Evolutionary conservation across 1,284 basidiomycete genomes (phyloP).

Genomic region (Peniophora sp.): DNA sequence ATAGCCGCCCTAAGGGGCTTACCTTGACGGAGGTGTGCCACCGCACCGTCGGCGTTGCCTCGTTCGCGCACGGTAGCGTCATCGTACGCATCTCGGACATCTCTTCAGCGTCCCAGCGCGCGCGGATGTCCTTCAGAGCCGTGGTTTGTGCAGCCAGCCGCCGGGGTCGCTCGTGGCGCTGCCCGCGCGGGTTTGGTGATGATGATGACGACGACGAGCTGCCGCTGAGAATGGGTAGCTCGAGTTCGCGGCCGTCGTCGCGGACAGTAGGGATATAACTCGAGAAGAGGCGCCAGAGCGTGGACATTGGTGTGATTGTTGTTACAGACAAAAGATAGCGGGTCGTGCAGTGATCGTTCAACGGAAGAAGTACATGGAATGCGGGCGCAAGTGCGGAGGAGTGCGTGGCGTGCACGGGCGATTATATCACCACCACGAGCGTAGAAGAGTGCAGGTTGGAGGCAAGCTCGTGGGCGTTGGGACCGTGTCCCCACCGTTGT

Average conservation of each 20-base stretch:
- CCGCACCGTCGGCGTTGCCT: too few species aligned
- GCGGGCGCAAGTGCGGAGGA: too few species aligned
- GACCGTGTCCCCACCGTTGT: too few species aligned
- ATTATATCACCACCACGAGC: too few species aligned
- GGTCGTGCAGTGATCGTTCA: neutral
- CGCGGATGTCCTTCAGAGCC: neutral
- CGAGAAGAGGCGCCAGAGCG: constrained; percentile 12
- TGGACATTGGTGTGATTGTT: constrained; percentile 9
- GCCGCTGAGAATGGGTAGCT: neutral
- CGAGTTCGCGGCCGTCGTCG: neutral
- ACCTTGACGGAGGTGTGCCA: too few species aligned
- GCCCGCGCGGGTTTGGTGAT: constrained; percentile 5
- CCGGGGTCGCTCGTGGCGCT: constrained; percentile 7
- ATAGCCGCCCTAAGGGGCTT: too few species aligned
- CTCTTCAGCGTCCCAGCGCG: constrained; percentile 1
- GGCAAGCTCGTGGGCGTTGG: too few species aligned
- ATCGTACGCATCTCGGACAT: too few species aligned
- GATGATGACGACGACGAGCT: neutral
- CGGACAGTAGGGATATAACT: constrained; percentile 11
- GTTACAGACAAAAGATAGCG: neutral
- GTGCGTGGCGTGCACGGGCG: too few species aligned
- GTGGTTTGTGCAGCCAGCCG: constrained; percentile 1
- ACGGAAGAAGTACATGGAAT: neutral
- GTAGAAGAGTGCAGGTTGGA: too few species aligned
- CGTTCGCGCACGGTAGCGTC: too few species aligned